phyloP scores from a whole-genome alignment of 192 early-diverging fungal genomes.

The Lobosporangium transversale region DNA sequence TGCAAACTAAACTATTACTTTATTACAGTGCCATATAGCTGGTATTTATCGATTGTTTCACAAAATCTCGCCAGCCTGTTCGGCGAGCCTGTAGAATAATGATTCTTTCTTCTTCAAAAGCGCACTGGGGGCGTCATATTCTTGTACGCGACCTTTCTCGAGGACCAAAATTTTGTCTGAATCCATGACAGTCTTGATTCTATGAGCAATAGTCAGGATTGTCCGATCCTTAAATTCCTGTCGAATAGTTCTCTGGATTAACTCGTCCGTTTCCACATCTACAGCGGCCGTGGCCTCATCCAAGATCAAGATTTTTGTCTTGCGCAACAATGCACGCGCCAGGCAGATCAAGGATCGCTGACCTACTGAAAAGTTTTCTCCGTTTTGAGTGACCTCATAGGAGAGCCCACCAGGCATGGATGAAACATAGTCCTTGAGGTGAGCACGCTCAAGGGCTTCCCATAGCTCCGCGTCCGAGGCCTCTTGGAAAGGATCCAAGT shows the following conservation, averaged over 20 bases:
- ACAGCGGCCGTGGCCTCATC: conserved; percentile 87
- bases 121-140: conserved; percentile 53
- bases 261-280: conserved; percentile 51
- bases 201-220: conserved; percentile 67
- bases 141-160: conserved; percentile 40
- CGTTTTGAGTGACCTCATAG: conserved; percentile 73
- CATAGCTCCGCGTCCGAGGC: conserved; percentile 69
- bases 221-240: conserved; percentile 52
- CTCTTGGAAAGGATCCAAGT: conserved; percentile 66
- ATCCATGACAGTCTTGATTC: conserved; percentile 55
- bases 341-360: conserved; percentile 77
- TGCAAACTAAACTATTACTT: no score
- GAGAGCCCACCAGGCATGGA: conserved; percentile 72
- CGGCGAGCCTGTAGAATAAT: conserved; percentile 16
- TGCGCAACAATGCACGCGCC: conserved; percentile 74
- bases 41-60: no score
- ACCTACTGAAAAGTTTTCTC: conserved; percentile 86
- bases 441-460: conserved; percentile 71
- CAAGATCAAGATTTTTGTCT: conserved; percentile 78
- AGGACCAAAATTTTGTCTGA: conserved; percentile 55
- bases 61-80: conserved; percentile 47
- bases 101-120: conserved; percentile 54
- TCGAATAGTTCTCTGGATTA: conserved; percentile 56
- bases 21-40: no score
- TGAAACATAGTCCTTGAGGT: conserved; percentile 72